Base-by-base conservation (phyloP, 2,329 filamentous ascomycete species). In the Clarireedia sp. region DNA sequence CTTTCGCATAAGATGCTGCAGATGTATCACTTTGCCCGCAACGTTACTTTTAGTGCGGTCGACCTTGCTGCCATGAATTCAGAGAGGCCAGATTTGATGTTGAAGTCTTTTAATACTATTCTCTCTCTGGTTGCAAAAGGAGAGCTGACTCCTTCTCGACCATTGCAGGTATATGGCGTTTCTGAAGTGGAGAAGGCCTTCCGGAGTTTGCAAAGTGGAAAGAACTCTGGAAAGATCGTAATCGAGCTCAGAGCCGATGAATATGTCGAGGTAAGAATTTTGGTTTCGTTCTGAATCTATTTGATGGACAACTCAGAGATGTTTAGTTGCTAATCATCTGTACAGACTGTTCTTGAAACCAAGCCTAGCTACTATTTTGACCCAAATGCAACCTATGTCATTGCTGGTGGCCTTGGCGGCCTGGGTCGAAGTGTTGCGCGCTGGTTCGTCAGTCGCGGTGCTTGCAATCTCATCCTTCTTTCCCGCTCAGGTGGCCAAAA, bases 201-300 rank as follows among this genome's bases (percentile, higher is more conserved):
- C 53, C 62, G 62, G 17, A 41, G 55, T 9, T 43, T 66, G 10
- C 62, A 64, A 41, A 55, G 51, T 21, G 64, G 60, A 19, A 62
- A 57, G 14, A 10, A 53, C 6, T 45, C 47, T 10, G 60, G 63
- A 10, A 64, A 64, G 51, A 24, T 63, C 4, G 55, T 63, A 36
- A 71, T 78, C 2, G 69, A 73, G 19, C 73, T 74, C 3, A 60
- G 67, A 14, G 62, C 68, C 3, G 66, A 67, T 3, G 72, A 76
- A 26, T 62, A 74, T 17, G 73, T 80, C 56, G 75, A 69, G 65
- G 68, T 69, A 61, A 33, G 62, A 59, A 23, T 16, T n/a, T 38
- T 5, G 21, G 17, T 44, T 24, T 21, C 3, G 12, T 21, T 19
- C 3, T 19, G 16, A 17, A 36, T 14, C 3, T 8, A 21, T 9